Evolutionary conservation across 1,284 basidiomycete species (phyloP).

Genomic region (Marasmius fiardii): DNA sequence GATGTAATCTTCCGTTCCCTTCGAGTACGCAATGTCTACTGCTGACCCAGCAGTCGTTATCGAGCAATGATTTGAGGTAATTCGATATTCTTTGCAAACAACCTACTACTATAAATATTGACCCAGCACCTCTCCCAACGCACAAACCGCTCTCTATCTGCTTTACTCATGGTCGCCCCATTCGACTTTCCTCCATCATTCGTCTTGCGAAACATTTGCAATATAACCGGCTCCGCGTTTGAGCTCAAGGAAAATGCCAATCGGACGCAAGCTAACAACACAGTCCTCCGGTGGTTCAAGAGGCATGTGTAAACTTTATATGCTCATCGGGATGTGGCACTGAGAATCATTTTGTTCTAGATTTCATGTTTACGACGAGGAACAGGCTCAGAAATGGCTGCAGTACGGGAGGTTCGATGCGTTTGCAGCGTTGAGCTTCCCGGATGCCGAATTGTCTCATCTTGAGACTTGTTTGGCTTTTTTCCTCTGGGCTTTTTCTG

Average conservation of each 20-base stretch:
- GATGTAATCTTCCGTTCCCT: too few relatives aligned
- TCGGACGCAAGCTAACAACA: background rate
- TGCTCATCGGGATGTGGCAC: too few relatives aligned
- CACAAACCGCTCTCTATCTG: too few relatives aligned
- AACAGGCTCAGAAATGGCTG: constrained; percentile 24
- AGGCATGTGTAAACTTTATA: background rate
- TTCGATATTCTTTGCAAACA: too few relatives aligned
- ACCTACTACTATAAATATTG: too few relatives aligned
- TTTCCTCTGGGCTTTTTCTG: constrained; percentile 46
- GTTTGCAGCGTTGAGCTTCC: constrained; percentile 40
- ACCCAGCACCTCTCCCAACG: too few relatives aligned
- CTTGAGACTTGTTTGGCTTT: constrained; percentile 41
- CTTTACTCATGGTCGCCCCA: too few relatives aligned
- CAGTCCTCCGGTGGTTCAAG: background rate
- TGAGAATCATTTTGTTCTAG: constrained; percentile 16
- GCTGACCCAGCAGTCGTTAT: too few relatives aligned
- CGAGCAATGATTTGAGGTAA: too few relatives aligned
- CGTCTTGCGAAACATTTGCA: background rate
- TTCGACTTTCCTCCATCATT: background rate
- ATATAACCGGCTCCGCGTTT: constrained; percentile 14
- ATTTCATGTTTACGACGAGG: constrained; percentile 29
- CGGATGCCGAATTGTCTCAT: constrained; percentile 40
- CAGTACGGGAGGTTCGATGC: constrained; percentile 34
- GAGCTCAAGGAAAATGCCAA: constrained; percentile 15
- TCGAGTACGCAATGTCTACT: too few relatives aligned